Base-by-base conservation (phyloP, 441 rosid genomes). In the Pelargonium cotyledonis region DNA sequence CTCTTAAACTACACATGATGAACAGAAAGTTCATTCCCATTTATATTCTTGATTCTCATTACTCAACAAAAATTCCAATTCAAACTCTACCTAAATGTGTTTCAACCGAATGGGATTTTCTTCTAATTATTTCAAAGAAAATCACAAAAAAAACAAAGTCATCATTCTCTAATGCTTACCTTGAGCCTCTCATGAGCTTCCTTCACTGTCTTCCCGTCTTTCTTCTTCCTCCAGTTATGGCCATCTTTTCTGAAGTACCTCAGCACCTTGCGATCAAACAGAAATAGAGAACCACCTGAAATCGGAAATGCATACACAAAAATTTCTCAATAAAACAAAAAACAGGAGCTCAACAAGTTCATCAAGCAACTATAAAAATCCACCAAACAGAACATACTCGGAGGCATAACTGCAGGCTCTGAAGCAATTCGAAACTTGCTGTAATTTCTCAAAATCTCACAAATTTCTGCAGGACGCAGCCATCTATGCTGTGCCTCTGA, bases 181-280 rank as follows among this genome's bases (percentile, higher is more conserved):
- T 95, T 95, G 64, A 95, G 85, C 88, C 87, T 92, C 85, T 95
- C 98, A 62, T 95, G 98, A 77, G 98, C 97, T 87, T 95, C 98
- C 83, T 87, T 95, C 41, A 92, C 89, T 0, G 96, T 92, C 77
- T 90, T 95, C 68, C 98, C 98, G 80, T 95, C 98, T 79, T 74
- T 89, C 75, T 90, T 92, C 90, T 95, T 92, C 83, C 97, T 90
- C 99, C 99, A 95, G 65, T 82, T 90, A 80, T 95, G 99, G 44
- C 99, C 99, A 55, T 90, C 98, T 80, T 90, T 95, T 76, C 98
- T 84, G 67, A 92, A 95, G 86, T 92, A 92, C 78, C 98, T 86
- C 68, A 90, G 80, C 68, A 88, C 95, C 80, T 95, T 95, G 55
- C 97, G 84, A 82, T 95, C 96, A 74, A 92, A 95, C 58, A 92